Evolutionary conservation across 257 asterid species (phyloP).

Genomic region (Linderniella brevidens): DNA sequence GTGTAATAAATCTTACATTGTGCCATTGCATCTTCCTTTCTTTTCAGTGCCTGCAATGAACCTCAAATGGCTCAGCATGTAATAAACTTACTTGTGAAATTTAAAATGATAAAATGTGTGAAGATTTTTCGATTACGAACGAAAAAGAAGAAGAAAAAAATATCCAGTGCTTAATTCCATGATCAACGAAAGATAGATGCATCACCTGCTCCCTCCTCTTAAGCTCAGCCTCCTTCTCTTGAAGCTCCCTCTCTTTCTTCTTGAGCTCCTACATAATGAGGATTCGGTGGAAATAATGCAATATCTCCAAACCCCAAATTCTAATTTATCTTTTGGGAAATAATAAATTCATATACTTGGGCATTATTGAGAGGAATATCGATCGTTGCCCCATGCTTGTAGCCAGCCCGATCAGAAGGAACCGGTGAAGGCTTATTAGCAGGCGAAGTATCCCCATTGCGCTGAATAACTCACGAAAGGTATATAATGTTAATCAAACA

Average conservation of each 20-base stretch:
- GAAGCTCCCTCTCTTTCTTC: conserved; percentile 58
- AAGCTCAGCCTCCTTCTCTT: conserved; percentile 81
- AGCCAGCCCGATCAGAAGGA: conserved; percentile 85
- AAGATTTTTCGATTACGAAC: background rate
- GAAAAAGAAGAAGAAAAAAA: conserved; percentile 1
- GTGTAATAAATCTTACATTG: conserved; percentile 29
- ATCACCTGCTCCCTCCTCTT: conserved; percentile 65
- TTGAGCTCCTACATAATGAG: conserved; percentile 41
- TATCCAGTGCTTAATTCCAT: conserved; percentile 5
- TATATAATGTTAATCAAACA: too few relatives aligned
- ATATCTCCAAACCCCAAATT: conserved; percentile 3
- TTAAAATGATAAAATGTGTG: background rate
- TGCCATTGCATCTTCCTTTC: conserved; percentile 62
- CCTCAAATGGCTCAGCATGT: conserved; percentile 11
- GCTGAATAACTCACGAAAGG: too few relatives aligned
- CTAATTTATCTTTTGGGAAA: background rate
- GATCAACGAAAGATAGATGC: conserved; percentile 6
- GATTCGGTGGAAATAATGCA: background rate
- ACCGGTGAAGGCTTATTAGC: conserved; percentile 79
- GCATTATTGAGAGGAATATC: conserved; percentile 67
- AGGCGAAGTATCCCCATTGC: conserved; percentile 8
- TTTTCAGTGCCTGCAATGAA: conserved; percentile 55
- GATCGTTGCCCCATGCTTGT: conserved; percentile 47
- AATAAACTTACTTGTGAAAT: conserved; percentile 6
- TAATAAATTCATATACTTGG: conserved; percentile 19